Base-by-base conservation (phyloP, 2,329 filamentous ascomycete genomes). In the Epichloe glyceriae region DNA sequence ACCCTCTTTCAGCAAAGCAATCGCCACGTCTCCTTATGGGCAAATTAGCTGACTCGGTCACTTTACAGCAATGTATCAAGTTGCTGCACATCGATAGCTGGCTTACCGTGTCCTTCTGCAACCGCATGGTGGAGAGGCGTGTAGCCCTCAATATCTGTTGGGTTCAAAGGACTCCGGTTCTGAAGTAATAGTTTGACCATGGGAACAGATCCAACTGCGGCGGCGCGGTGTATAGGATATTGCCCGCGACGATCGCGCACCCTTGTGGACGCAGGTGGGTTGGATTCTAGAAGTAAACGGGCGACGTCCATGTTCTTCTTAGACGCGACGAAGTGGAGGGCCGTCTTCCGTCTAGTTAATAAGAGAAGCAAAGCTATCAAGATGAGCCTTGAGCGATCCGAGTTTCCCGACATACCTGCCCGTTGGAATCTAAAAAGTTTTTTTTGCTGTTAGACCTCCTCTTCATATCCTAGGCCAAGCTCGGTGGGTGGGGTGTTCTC, bases 81-180 rank as follows among this genome's bases (percentile, higher is more conserved):
- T 11, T 30, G 30, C 8, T 30, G 30, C 11, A 30, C 10, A 30
- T 30, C 30, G 30, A 30, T 30, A 30, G 30, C 26, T 11, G 26
- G 26, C 30, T 30, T 45, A 81, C 81, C 83, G 63, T 85, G 80
- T 5, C 82, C 82, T 62, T 93, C 87, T 2, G 85, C 84, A 56
- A 90, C 70, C 12, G 87, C 82, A 63, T 98, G 93, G 68, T 98
- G 93, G 60, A 98, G 72, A 3, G 93, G 85, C 22, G 93, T 97
- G 64, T 86, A 82, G 1, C 91, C 91, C 57, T 88, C 82, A 37
- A 74, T 72, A 69, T 98, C 93, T 2, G 85, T 83, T 2, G 88
- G 83, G 66, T 95, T 88, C 22, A 97, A 63, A 0, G 91, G 90
- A 56, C 88, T 95, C 57, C 74, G 76, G 58, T 86, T 79, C 60